phyloP scores from a whole-genome alignment of 768 basidiomycete species.

The Cyathus striatus region DNA sequence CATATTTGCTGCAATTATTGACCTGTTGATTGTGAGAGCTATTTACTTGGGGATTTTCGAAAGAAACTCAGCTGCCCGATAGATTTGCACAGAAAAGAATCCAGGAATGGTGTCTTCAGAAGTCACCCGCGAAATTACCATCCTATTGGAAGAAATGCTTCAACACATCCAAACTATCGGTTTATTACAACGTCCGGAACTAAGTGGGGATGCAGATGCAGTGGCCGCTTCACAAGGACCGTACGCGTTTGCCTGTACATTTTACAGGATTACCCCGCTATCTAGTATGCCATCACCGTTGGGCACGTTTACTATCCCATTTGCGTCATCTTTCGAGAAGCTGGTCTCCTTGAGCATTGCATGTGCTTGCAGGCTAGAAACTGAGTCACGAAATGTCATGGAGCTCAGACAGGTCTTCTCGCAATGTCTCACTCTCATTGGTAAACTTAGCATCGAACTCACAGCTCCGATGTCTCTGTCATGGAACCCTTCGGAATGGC shows the following conservation, averaged over 20 bases:
- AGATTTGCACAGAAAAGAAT: constrained; percentile 34
- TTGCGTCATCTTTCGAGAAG: constrained; percentile 54
- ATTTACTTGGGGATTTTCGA: constrained; percentile 1
- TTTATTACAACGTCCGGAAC: constrained; percentile 45
- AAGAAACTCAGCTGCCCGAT: constrained; percentile 1
- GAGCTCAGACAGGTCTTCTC: constrained; percentile 46
- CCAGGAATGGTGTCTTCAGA: constrained; percentile 25
- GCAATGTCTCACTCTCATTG: constrained; percentile 46
- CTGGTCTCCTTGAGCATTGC: constrained; percentile 39
- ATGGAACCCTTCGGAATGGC: constrained; percentile 69
- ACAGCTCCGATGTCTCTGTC: constrained; percentile 30
- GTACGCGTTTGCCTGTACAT: constrained; percentile 53
- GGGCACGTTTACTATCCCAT: constrained; percentile 37
- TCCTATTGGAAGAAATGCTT: constrained; percentile 51
- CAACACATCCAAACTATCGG: constrained; percentile 44
- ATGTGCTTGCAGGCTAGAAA: constrained; percentile 34
- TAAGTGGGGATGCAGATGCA: constrained; percentile 29
- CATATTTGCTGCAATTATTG: constrained; percentile 64
- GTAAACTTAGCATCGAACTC: constrained; percentile 41
- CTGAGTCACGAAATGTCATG: constrained; percentile 21
- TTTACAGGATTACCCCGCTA: constrained; percentile 47
- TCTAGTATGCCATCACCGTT: constrained; percentile 10
- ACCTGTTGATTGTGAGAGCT: constrained; percentile 53
- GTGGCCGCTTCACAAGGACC: constrained; percentile 28
- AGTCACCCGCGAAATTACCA: constrained; percentile 34